A percentile compares a stretch with the other conserved stretches of the same genome.
phyloP scores from a whole-genome alignment of 169 alveolate genomes.

The Theileria equi region DNA sequence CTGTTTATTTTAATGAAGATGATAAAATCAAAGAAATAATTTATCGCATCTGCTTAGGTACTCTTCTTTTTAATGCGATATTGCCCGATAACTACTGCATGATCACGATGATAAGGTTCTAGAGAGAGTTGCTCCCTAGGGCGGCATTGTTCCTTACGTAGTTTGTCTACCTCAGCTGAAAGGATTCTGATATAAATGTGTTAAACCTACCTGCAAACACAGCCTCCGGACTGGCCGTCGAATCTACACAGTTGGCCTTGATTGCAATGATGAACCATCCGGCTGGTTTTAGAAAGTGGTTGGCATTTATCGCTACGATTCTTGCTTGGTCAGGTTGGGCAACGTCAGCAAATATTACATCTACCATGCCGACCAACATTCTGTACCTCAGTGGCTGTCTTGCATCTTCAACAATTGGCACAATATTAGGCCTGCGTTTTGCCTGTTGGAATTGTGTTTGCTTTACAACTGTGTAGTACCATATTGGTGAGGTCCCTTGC shows the following conservation, averaged over 20 bases:
- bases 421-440: conserved; percentile 95
- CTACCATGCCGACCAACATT: conserved; percentile 98
- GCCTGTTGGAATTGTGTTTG: conserved; percentile 71
- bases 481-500: conserved; percentile 98
- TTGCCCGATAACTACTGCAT: conserved; percentile 96
- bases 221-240: conserved; percentile 97
- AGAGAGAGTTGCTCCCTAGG: conserved; percentile 95
- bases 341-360: conserved; percentile 97
- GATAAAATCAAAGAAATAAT: not conserved
- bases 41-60: conserved; percentile 11
- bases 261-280: conserved; percentile 98
- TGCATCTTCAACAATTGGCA: conserved; percentile 99
- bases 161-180: conserved; percentile 85
- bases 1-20: conserved; percentile 15
- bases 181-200: conserved; percentile 72
- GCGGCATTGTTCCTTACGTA: conserved; percentile 90
- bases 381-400: conserved; percentile 97
- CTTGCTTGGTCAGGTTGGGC: conserved; percentile 99
- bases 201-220: conserved; percentile 78
- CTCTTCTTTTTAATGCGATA: conserved; percentile 86
- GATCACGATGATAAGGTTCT: conserved; percentile 98
- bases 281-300: conserved; percentile 93
- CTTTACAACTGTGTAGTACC: conserved; percentile 58
- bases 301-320: conserved; percentile 94
- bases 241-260: conserved; percentile 98